phyloP scores from a whole-genome alignment of 495 filamentous ascomycete genomes.

The Chaetomidium leptoderma region DNA sequence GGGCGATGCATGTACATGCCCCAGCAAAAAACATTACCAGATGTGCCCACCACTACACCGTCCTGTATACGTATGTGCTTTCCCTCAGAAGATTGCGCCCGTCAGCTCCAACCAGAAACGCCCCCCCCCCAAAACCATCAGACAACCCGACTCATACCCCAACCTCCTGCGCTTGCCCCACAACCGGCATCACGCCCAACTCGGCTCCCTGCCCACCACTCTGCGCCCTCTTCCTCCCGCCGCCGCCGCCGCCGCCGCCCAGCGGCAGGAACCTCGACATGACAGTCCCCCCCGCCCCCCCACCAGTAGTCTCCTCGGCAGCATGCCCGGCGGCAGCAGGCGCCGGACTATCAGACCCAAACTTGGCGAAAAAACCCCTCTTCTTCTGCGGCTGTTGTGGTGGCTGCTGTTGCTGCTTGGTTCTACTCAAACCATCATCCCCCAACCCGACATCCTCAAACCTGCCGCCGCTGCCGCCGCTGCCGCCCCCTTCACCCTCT shows the following conservation, averaged over 20 bases:
- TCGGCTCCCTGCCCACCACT: conserved; percentile 71
- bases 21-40: too few species aligned
- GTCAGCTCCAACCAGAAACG: too few species aligned
- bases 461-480: too few species aligned
- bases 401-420: conserved; percentile 44
- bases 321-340: conserved; percentile 32
- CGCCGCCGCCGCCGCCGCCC: not conserved
- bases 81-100: too few species aligned
- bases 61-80: too few species aligned
- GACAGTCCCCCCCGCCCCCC: conserved; percentile 33
- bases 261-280: conserved; percentile 61
- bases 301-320: not conserved
- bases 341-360: conserved; percentile 63
- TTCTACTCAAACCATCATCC: conserved; percentile 48
- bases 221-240: conserved; percentile 64
- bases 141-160: conserved; percentile 35
- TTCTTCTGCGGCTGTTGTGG: conserved; percentile 63
- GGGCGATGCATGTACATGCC: too few species aligned
- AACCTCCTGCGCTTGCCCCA: conserved; percentile 33
- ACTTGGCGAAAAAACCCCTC: conserved; percentile 78
- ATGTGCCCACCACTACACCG: too few species aligned
- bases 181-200: conserved; percentile 49
- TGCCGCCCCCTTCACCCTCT: conserved; percentile 65
- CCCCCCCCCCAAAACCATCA: too few species aligned
- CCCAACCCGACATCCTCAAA: conserved; percentile 92